phyloP scores from a whole-genome alignment of 2,329 filamentous ascomycete species.

The Aspergillus oerlinghausenensis region DNA sequence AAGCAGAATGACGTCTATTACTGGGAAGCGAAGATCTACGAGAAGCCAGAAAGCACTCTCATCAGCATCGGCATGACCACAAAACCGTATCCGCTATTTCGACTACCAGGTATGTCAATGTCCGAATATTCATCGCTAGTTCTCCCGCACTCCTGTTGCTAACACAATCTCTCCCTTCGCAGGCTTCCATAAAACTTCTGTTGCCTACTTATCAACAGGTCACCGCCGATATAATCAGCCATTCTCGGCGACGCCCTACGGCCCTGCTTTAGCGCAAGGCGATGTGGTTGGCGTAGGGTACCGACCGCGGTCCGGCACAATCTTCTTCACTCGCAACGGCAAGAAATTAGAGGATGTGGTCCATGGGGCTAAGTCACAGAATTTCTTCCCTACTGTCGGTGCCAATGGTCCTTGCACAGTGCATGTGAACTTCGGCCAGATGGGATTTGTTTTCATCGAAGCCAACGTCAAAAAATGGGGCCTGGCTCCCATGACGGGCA shows the following conservation, averaged over 20 bases:
- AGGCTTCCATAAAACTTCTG: constrained; percentile 90
- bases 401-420: constrained; percentile 89
- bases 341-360: constrained; percentile 94
- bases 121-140: background rate
- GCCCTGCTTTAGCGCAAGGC: constrained; percentile 79
- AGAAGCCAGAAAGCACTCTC: constrained; percentile 84
- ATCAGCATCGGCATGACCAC: constrained; percentile 92
- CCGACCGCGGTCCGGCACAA: constrained; percentile 83
- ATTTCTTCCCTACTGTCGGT: constrained; percentile 96
- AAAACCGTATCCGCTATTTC: constrained; percentile 93
- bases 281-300: constrained; percentile 96
- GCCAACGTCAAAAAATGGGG: constrained; percentile 99
- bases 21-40: constrained; percentile 98
- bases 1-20: constrained; percentile 99
- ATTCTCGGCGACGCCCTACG: constrained; percentile 74
- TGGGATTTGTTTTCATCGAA: constrained; percentile 98
- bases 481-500: constrained; percentile 90
- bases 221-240: constrained; percentile 89
- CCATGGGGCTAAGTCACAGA: constrained; percentile 88
- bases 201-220: constrained; percentile 85
- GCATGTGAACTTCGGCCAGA: constrained; percentile 96
- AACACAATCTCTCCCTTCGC: constrained; percentile 4
- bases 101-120: constrained; percentile 71
- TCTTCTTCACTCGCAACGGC: constrained; percentile 98
- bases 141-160: background rate